Percentiles rank a stretch among this genome's conserved stretches.
Conservation (phyloP, 805 yeast species). For the Spathaspora arborariae region DNA sequence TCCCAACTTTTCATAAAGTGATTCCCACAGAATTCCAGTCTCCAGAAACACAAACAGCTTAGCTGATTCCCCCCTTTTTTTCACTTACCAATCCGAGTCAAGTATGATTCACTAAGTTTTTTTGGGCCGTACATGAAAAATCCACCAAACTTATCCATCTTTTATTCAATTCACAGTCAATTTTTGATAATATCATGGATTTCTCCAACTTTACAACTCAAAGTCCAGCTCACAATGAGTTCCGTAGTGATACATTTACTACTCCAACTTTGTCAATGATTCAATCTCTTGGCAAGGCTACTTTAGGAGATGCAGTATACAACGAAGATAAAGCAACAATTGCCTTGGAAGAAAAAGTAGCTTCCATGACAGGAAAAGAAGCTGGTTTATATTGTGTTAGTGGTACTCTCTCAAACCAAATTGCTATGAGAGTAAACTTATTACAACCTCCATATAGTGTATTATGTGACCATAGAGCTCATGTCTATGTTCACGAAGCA, state of each 20-base stretch:
- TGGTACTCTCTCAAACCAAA: slow-evolving; percentile 88
- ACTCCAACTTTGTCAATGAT: slow-evolving; percentile 78
- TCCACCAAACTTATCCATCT: background rate
- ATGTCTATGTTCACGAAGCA: slow-evolving; percentile 80
- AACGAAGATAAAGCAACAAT: slow-evolving; percentile 73
- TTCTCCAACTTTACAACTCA: slow-evolving; percentile 12
- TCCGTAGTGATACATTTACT: slow-evolving; percentile 80
- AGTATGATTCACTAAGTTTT: background rate
- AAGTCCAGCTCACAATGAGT: slow-evolving; percentile 35
- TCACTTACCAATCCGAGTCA: background rate
- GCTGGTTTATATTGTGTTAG: slow-evolving; percentile 81
- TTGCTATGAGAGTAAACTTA: slow-evolving; percentile 73
- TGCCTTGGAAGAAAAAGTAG: slow-evolving; percentile 60
- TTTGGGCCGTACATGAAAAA: background rate
- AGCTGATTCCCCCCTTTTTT: background rate
- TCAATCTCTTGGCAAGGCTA: slow-evolving; percentile 45
- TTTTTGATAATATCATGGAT: slow-evolving; percentile 4
- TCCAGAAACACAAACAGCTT: too few relatives aligned
- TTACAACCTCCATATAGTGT: slow-evolving; percentile 83
- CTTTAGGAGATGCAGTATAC: slow-evolving; percentile 88
- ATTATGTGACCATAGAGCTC: slow-evolving; percentile 82
- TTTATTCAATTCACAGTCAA: background rate
- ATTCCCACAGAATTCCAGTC: too few relatives aligned
- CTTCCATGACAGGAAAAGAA: slow-evolving; percentile 69
- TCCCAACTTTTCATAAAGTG: too few relatives aligned